Evolutionary conservation across 495 filamentous ascomycete genomes (phyloP).

Genomic region (Thermothielavioides terrestris): DNA sequence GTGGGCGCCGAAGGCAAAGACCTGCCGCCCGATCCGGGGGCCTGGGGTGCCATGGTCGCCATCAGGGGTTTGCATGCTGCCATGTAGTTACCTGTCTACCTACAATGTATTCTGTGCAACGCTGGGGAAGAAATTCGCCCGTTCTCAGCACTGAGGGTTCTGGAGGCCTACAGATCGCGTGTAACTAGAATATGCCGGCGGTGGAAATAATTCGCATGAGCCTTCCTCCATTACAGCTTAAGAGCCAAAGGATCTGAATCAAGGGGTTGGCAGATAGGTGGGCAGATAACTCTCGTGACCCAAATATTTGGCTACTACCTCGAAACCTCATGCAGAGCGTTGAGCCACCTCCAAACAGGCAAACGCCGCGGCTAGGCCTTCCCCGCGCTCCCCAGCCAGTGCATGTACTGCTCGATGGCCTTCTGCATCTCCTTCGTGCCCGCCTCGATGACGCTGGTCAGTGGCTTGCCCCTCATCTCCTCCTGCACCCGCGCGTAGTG

Average conservation of each 20-base stretch:
- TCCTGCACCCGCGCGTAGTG: conserved; percentile 56
- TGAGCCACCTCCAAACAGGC: too few species aligned
- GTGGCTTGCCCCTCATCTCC: conserved; percentile 58
- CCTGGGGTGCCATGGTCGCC: conserved; percentile 52
- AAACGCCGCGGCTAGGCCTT: conserved; percentile 41
- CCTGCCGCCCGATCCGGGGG: conserved; percentile 50
- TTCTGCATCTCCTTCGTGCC: conserved; percentile 65
- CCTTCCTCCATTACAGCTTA: too few species aligned
- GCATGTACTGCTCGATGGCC: conserved; percentile 66
- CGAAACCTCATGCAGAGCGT: not conserved
- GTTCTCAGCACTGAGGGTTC: too few species aligned
- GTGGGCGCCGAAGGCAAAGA: conserved; percentile 36
- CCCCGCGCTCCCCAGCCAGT: conserved; percentile 57
- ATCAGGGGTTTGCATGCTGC: conserved; percentile 40
- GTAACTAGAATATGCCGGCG: too few species aligned
- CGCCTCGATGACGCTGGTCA: conserved; percentile 65
- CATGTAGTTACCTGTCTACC: not conserved
- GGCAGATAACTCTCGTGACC: too few species aligned
- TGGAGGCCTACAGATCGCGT: too few species aligned
- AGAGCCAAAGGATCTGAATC: too few species aligned
- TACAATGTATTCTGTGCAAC: not conserved
- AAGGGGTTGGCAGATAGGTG: too few species aligned
- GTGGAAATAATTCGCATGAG: too few species aligned
- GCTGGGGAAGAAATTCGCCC: too few species aligned
- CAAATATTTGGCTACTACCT: too few species aligned